Conservation (phyloP, 345 rosid genomes). For the Linum tenue region DNA sequence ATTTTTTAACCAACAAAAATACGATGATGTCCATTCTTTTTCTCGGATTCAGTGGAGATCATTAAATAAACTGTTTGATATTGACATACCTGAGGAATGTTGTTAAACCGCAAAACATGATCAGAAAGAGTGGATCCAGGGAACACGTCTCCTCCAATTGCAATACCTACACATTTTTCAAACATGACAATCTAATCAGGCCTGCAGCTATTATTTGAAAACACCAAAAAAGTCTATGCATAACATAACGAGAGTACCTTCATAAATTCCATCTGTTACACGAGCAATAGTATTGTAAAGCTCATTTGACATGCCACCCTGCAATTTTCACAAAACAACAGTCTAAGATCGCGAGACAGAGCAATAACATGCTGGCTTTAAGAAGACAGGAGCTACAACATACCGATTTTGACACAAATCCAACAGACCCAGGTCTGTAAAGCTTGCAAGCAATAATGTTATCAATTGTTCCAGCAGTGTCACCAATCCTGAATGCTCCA, state of each 20-base stretch:
- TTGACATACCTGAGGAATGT: slow-evolving; percentile 75
- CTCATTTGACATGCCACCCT: slow-evolving; percentile 99
- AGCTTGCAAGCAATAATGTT: slow-evolving; percentile 85
- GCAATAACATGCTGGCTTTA: slow-evolving; percentile 2
- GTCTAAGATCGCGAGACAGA: not conserved
- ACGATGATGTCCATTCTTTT: not conserved
- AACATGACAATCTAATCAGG: slow-evolving; percentile 10
- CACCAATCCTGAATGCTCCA: slow-evolving; percentile 98
- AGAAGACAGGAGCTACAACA: slow-evolving; percentile 18
- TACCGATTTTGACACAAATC: slow-evolving; percentile 98
- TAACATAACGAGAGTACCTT: slow-evolving; percentile 38
- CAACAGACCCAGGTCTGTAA: slow-evolving; percentile 96
- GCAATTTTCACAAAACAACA: slow-evolving; percentile 11
- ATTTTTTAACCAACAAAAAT: not conserved
- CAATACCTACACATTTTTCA: slow-evolving; percentile 52
- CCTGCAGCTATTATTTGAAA: slow-evolving; percentile 4
- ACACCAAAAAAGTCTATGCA: not conserved
- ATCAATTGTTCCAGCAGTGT: slow-evolving; percentile 97
- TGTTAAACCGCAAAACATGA: slow-evolving; percentile 84
- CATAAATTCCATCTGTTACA: slow-evolving; percentile 91
- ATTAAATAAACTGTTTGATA: not conserved
- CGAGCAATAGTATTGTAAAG: slow-evolving; percentile 85
- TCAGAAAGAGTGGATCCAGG: slow-evolving; percentile 93
- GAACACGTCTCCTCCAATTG: slow-evolving; percentile 98
- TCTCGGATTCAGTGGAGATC: not conserved